Percentiles rank a stretch among this genome's conserved stretches.
Evolutionary conservation across 805 yeast genomes (phyloP).

Genomic region (Wickerhamomyces canadensis): DNA sequence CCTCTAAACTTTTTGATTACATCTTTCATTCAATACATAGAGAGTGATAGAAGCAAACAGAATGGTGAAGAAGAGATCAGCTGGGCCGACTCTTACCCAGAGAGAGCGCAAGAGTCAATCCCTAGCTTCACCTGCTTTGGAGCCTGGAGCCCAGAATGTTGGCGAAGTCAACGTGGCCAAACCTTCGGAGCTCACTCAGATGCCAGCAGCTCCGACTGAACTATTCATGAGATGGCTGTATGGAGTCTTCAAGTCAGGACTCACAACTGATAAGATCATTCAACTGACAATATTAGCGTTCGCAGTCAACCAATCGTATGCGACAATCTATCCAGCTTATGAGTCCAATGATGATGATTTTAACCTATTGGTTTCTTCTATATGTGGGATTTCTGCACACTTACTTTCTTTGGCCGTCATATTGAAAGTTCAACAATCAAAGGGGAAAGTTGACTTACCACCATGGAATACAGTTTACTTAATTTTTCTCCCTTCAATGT

Average conservation of each 20-base stretch:
- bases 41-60: too few species aligned
- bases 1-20: too few species aligned
- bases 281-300: slow-evolving; percentile 23
- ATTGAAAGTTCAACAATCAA: slow-evolving; percentile 10
- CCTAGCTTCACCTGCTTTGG: not conserved
- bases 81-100: slow-evolving; percentile 17
- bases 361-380: slow-evolving; percentile 18
- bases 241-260: slow-evolving; percentile 11
- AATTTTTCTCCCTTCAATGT: slow-evolving; percentile 27
- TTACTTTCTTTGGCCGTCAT: slow-evolving; percentile 18
- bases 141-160: not conserved
- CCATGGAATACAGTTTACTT: slow-evolving; percentile 30
- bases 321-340: slow-evolving; percentile 7
- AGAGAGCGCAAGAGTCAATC: slow-evolving; percentile 16
- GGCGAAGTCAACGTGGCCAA: not conserved
- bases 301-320: slow-evolving; percentile 18
- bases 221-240: slow-evolving; percentile 13
- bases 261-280: slow-evolving; percentile 20
- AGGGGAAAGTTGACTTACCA: slow-evolving; percentile 15
- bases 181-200: not conserved
- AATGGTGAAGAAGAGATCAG: slow-evolving; percentile 6
- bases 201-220: slow-evolving; percentile 17
- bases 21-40: too few species aligned
- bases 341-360: slow-evolving; percentile 9
- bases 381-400: slow-evolving; percentile 20